These are phyloP conservation scores for Gautieria morchelliformis DNA, from an alignment of 768 basidiomycete genomes.

Conservation along the genomic window DNA sequence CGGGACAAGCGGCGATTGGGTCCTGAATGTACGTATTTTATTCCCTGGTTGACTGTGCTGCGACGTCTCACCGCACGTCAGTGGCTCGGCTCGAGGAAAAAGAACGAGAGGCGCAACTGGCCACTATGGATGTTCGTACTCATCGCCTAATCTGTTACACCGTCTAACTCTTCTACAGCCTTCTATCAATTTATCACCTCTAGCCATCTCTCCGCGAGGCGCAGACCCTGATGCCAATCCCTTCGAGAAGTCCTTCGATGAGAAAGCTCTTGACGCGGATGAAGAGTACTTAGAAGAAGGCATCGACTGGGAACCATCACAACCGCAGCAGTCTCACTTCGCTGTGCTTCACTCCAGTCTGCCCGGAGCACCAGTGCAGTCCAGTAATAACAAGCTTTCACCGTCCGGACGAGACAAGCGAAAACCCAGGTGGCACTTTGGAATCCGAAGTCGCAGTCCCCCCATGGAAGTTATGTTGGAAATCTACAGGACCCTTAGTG, in stretches of 20 bases:
- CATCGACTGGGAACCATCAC: slow-evolving; percentile 17
- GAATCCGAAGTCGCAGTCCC: slow-evolving; percentile 86
- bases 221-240: neutral
- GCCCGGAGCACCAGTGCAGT: slow-evolving; percentile 34
- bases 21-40: slow-evolving; percentile 59
- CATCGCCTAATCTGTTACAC: neutral
- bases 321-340: slow-evolving; percentile 31
- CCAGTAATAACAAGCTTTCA: slow-evolving; percentile 20
- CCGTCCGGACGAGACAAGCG: slow-evolving; percentile 34
- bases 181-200: neutral
- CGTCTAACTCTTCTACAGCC: neutral
- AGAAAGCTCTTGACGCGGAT: slow-evolving; percentile 32
- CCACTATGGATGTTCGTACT: slow-evolving; percentile 68
- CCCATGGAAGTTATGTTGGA: slow-evolving; percentile 99
- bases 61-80: slow-evolving; percentile 22
- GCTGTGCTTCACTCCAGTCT: slow-evolving; percentile 87
- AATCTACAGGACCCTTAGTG: slow-evolving; percentile 87
- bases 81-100: slow-evolving; percentile 76
- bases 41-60: neutral
- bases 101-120: slow-evolving; percentile 73
- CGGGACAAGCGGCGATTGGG: slow-evolving; percentile 80
- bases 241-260: slow-evolving; percentile 30
- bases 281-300: slow-evolving; percentile 22
- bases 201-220: neutral
- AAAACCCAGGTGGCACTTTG: slow-evolving; percentile 95